These are phyloP conservation scores for Abrus precatorius DNA, from an alignment of 306 rosid species.

Conservation along the genomic window DNA sequence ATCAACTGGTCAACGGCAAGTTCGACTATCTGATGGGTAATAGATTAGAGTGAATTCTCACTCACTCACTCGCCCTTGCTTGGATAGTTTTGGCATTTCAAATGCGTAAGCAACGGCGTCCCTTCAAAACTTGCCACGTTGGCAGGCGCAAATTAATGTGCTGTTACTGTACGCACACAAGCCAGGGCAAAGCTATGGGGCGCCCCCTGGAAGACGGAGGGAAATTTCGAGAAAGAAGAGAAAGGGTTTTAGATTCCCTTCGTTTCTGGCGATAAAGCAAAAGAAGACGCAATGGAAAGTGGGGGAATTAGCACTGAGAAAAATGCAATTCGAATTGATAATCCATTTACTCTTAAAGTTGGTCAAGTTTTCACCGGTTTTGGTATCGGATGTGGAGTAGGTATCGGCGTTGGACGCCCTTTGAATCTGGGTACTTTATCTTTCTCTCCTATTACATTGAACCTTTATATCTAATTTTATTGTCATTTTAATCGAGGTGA, in stretches of 20 bases:
- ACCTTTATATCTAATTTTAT: not conserved
- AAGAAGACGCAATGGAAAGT: slow-evolving; percentile 63
- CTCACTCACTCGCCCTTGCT: not conserved
- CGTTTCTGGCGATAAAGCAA: not conserved
- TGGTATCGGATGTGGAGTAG: slow-evolving; percentile 92
- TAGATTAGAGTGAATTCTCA: too few relatives aligned
- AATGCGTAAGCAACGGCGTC: not conserved
- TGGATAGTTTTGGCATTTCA: not conserved
- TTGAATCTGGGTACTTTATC: slow-evolving; percentile 73
- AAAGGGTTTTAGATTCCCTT: not conserved
- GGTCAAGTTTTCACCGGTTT: slow-evolving; percentile 98
- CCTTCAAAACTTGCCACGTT: not conserved
- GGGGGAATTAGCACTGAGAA: slow-evolving; percentile 45
- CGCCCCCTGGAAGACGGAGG: slow-evolving; percentile 5
- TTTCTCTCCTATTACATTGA: not conserved
- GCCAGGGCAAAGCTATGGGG: not conserved
- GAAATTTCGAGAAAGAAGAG: slow-evolving; percentile 17
- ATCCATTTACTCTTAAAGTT: slow-evolving; percentile 91
- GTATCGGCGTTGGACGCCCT: slow-evolving; percentile 98
- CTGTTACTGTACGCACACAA: slow-evolving; percentile 1
- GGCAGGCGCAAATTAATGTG: not conserved
- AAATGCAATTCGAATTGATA: slow-evolving; percentile 67
- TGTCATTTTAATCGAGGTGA: not conserved
- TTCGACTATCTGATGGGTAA: too few relatives aligned
- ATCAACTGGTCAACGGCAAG: too few relatives aligned